Conservation (phyloP, 192 early-diverging fungal species). For the Chytriomyces confervae region DNA sequence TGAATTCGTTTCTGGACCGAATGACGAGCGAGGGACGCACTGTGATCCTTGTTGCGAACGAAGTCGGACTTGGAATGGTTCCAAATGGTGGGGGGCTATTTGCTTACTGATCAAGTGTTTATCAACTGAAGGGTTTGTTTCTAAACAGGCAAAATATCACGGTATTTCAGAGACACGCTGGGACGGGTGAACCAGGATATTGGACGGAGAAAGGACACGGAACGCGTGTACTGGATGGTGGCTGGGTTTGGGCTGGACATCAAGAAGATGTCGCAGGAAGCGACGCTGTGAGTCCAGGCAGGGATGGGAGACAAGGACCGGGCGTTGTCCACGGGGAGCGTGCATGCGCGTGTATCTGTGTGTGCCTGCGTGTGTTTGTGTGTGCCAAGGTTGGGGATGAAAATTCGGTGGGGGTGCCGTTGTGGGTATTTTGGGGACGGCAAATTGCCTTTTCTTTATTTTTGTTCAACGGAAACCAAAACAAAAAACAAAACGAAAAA, state of each 20-base stretch:
- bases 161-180: constrained; percentile 35
- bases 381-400: too few relatives aligned
- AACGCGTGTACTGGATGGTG: constrained; percentile 38
- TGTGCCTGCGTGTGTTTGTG: too few relatives aligned
- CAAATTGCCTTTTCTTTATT: too few relatives aligned
- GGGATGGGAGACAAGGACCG: too few relatives aligned
- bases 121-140: background rate
- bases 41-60: constrained; percentile 37
- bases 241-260: constrained; percentile 39
- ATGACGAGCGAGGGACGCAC: constrained; percentile 13
- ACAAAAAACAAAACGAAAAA: background rate
- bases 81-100: constrained; percentile 10
- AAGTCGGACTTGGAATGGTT: constrained; percentile 37
- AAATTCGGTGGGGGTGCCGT: too few relatives aligned
- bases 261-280: constrained; percentile 35
- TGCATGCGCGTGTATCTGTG: too few relatives aligned
- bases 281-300: constrained; percentile 14
- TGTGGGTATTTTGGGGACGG: too few relatives aligned
- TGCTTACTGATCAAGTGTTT: background rate
- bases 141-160: background rate
- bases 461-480: background rate
- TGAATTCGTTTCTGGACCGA: constrained; percentile 22
- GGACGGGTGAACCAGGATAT: constrained; percentile 44
- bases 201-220: constrained; percentile 20
- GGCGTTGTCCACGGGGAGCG: too few relatives aligned